Percentiles rank a stretch among this genome's conserved stretches.
Conservation (phyloP, 179 eudicot genomes). For the Corrigiola litoralis region DNA sequence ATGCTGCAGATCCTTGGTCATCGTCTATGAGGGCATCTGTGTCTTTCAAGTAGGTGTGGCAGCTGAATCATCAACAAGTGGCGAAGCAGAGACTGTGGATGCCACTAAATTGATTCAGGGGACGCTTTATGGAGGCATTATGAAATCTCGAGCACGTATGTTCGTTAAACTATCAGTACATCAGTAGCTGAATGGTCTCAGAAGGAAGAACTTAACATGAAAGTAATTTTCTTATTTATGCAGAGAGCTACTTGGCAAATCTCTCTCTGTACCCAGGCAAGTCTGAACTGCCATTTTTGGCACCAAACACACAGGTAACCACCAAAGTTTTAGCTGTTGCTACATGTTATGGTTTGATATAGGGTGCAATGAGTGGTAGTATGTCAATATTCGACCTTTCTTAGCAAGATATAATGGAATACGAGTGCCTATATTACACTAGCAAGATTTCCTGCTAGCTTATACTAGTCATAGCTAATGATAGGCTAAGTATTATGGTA, state of each 20-base stretch:
- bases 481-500: too few species aligned
- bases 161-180: neutral
- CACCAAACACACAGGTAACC: constrained; percentile 76
- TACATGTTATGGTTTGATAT: neutral
- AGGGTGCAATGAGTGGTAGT: neutral
- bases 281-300: constrained; percentile 87
- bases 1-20: constrained; percentile 80
- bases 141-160: constrained; percentile 81
- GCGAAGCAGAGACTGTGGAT: constrained; percentile 54
- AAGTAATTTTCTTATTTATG: constrained; percentile 12
- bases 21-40: constrained; percentile 63
- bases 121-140: constrained; percentile 56
- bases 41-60: constrained; percentile 76
- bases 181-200: neutral
- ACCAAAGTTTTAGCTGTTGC: neutral
- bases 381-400: neutral
- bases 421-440: neutral
- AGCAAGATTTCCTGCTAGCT: neutral
- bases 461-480: too few species aligned
- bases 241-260: constrained; percentile 95
- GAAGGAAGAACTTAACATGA: neutral
- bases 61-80: constrained; percentile 44
- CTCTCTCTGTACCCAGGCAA: constrained; percentile 89
- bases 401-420: neutral
- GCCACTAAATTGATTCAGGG: constrained; percentile 57